Evolutionary conservation across 1,139 yeast species (phyloP).

Genomic region (Sugiyamaella sp.): DNA sequence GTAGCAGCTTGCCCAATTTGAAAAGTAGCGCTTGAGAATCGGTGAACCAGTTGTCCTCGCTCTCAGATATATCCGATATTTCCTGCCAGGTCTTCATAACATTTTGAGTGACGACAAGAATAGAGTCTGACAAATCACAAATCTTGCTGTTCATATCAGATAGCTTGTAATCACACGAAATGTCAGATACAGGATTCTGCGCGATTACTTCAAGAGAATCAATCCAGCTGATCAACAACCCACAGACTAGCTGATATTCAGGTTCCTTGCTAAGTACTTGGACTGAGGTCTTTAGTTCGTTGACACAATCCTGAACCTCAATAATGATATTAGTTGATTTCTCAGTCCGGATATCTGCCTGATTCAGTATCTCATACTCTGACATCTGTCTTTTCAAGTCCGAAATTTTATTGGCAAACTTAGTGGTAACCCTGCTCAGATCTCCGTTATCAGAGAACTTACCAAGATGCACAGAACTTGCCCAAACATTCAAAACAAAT

Average conservation of each 20-base stretch:
- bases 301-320: background rate
- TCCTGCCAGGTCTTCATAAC: constrained; percentile 13
- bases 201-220: constrained; percentile 35
- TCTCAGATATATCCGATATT: constrained; percentile 40
- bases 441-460: constrained; percentile 5
- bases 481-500: constrained; percentile 22
- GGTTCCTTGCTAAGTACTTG: constrained; percentile 1
- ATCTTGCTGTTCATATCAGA: constrained; percentile 5
- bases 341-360: constrained; percentile 12
- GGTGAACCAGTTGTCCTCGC: constrained; percentile 68
- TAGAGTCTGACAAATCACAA: constrained; percentile 55
- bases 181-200: background rate
- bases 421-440: background rate
- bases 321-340: constrained; percentile 2
- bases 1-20: constrained; percentile 35
- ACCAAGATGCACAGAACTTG: constrained; percentile 7
- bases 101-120: constrained; percentile 43
- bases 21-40: constrained; percentile 51
- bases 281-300: background rate
- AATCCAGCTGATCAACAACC: constrained; percentile 25
- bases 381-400: constrained; percentile 11
- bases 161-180: background rate
- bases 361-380: constrained; percentile 11
- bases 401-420: constrained; percentile 7
- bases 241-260: constrained; percentile 15